These are phyloP conservation scores for Claviceps fusiformis DNA, from an alignment of 2,329 filamentous ascomycete species.

Conservation along the genomic window DNA sequence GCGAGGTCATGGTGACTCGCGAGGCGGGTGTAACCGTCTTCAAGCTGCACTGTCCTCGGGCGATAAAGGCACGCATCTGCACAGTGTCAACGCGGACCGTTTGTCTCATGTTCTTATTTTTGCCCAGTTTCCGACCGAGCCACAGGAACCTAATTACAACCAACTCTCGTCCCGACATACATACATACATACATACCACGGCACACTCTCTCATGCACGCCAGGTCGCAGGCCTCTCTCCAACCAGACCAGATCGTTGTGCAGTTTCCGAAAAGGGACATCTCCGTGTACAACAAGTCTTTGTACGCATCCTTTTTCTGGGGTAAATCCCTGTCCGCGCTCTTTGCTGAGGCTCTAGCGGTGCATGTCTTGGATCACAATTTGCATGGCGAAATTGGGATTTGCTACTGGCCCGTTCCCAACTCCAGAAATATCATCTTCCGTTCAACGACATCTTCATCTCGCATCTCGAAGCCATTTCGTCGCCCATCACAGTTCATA, in stretches of 20 bases:
- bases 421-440: no score
- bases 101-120: background rate
- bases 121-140: conserved; percentile 2
- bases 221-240: background rate
- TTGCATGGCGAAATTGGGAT: no score
- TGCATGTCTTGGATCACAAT: no score
- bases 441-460: no score
- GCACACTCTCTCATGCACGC: background rate
- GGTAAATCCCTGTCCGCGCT: background rate
- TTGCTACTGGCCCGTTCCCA: no score
- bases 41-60: background rate
- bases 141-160: background rate
- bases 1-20: no score
- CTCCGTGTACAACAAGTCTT: background rate
- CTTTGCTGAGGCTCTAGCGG: background rate
- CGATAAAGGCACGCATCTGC: background rate
- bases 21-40: no score
- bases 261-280: background rate
- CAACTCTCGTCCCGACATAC: background rate
- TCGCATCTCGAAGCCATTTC: no score
- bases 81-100: background rate
- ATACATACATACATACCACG: background rate
- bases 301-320: background rate
- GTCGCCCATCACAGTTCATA: no score
- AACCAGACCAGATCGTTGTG: background rate